Evolutionary conservation across 2,329 filamentous ascomycete genomes (phyloP).

Genomic region (Colletotrichum sp.): DNA sequence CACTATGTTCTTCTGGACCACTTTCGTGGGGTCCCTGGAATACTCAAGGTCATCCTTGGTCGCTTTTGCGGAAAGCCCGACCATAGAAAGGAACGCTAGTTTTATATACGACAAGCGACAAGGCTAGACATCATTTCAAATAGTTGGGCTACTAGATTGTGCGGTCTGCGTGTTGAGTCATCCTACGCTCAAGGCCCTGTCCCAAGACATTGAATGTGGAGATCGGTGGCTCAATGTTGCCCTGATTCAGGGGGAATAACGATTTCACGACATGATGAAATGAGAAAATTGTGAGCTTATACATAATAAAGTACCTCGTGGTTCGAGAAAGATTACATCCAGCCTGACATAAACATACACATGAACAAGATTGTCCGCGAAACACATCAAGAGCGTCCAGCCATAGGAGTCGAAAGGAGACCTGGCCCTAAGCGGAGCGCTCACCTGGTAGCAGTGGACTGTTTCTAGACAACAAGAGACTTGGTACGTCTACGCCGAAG

Average conservation of each 20-base stretch:
- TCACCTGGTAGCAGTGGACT: neutral
- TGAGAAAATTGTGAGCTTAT: neutral
- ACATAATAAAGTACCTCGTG: neutral
- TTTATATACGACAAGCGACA: neutral
- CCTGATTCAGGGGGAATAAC: neutral
- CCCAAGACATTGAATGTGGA: neutral
- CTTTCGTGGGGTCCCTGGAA: neutral
- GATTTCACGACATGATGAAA: neutral
- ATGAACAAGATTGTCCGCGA: neutral
- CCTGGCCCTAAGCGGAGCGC: neutral
- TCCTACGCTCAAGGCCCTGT: neutral
- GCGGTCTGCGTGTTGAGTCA: neutral
- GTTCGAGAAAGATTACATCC: neutral
- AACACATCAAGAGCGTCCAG: neutral
- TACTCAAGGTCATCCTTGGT: neutral
- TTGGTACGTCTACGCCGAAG: neutral
- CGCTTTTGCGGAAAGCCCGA: neutral
- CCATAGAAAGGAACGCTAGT: neutral
- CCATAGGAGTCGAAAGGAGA: neutral
- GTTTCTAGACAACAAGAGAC: neutral
- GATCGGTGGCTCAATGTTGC: neutral
- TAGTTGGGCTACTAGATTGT: neutral
- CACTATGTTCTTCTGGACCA: neutral
- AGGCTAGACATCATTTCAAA: neutral
- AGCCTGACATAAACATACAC: neutral